A percentile compares a stretch with the other conserved stretches of the same genome.
Conservation (phyloP, 2,329 filamentous ascomycete species). For the Calcarisporium arbuscula region DNA sequence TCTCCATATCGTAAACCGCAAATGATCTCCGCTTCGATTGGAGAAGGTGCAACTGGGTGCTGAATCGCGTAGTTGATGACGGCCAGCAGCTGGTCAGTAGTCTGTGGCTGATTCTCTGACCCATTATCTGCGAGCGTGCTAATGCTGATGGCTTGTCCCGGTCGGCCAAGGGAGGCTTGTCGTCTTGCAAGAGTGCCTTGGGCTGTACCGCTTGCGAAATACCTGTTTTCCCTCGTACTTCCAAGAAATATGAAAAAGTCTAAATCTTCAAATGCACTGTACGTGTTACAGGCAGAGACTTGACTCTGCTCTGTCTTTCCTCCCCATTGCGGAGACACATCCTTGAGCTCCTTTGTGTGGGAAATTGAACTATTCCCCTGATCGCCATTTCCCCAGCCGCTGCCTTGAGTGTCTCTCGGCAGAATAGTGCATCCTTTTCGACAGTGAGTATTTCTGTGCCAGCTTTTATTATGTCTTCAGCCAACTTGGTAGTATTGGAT, state of each 20-base stretch:
- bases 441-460: conserved; percentile 5
- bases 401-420: too few relatives aligned
- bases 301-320: too few relatives aligned
- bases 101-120: conserved; percentile 3
- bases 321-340: too few relatives aligned
- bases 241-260: conserved; percentile 8
- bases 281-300: too few relatives aligned
- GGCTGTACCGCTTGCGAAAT: conserved; percentile 4
- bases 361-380: conserved; percentile 4
- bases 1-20: conserved; percentile 4
- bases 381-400: conserved; percentile 1
- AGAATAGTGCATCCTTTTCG: too few relatives aligned
- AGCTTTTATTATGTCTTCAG: conserved; percentile 1
- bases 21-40: conserved; percentile 5
- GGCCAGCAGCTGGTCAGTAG: conserved; percentile 2
- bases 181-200: conserved; percentile 5
- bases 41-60: background rate
- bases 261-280: too few relatives aligned
- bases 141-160: conserved; percentile 4
- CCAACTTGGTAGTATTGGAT: background rate
- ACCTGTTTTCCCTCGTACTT: conserved; percentile 1
- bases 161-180: conserved; percentile 2
- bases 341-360: too few relatives aligned
- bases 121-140: background rate
- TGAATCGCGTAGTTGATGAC: conserved; percentile 8